phyloP scores from a whole-genome alignment of 2,329 filamentous ascomycete genomes.

The Penicillium olsonii region DNA sequence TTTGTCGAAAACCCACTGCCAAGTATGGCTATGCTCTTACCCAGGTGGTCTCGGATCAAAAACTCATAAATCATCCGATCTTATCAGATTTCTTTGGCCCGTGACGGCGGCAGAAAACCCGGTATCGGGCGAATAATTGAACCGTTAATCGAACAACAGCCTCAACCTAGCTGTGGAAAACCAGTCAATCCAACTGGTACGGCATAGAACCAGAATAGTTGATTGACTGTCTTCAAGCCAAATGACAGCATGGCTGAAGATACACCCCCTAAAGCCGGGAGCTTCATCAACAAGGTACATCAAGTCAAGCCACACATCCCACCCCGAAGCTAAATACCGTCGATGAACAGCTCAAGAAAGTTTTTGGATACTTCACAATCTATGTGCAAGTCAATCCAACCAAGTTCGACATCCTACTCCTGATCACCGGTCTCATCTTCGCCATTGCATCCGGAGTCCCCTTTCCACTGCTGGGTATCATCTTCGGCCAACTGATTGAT shows the following conservation, averaged over 20 bases:
- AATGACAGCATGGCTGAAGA: background rate
- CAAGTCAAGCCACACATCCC: background rate
- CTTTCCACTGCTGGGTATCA: slow-evolving; percentile 42
- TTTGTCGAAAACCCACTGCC: background rate
- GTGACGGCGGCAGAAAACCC: slow-evolving; percentile 5
- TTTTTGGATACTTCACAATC: slow-evolving; percentile 8
- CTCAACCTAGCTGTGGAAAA: background rate
- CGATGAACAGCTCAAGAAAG: slow-evolving; percentile 2
- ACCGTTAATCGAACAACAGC: background rate
- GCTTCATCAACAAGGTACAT: slow-evolving; percentile 3
- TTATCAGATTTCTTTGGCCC: slow-evolving; percentile 12
- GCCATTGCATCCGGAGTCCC: slow-evolving; percentile 41
- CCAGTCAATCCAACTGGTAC: no score
- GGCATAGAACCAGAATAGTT: no score
- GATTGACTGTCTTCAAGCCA: background rate
- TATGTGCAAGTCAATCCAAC: slow-evolving; percentile 3
- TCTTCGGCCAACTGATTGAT: slow-evolving; percentile 44
- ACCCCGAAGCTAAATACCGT: background rate
- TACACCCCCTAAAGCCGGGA: background rate
- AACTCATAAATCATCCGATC: slow-evolving; percentile 2
- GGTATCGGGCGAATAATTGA: slow-evolving; percentile 9
- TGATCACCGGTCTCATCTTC: background rate
- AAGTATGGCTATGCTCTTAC: background rate
- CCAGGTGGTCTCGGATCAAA: background rate
- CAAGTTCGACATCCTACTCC: background rate